Base-by-base conservation (phyloP, 306 rosid genomes). In the Fagus crenata region DNA sequence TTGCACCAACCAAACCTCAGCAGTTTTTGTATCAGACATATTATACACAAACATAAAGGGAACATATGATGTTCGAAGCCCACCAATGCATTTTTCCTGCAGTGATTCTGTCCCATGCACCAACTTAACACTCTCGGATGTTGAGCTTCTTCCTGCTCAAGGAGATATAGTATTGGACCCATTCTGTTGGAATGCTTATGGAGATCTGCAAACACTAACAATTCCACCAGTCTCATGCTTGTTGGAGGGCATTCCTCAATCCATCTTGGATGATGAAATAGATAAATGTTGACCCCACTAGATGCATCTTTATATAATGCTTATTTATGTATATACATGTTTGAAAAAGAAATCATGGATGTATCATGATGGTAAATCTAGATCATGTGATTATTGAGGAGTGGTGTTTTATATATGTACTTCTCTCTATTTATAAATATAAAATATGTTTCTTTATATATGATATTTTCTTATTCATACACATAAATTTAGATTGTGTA, bases 121-220 rank as follows among this genome's bases (percentile, higher is more conserved):
- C 8, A 93, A 93, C 83, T 83, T 93, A 60, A 93, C 98, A 0
- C 92, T 93, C 32, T 83, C 98, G 6, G 96, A 93, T 54, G 81
- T 93, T 60, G 98, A 93, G 82, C 98, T 93, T 71, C 91, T 90
- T 87, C 98, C 98, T 2, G 83, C 96, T 18, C 69, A 67, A 72
- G 96, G 98, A 40, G 91, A 90, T 28, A 18, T 79, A 0, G 79
- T 93, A 49, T 73, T n/a, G 36, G 96, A 90, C 79, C 89, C 98
- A 6, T 89, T 83, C 73, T 93, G 98, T 68, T 91, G 97, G 96
- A 93, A 90, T 82, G 98, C 98, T 40, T 93, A 93, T 53, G 96
- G 97, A 13, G 71, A 87, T 68, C 59, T 81, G 65, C 87, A 82
- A 63, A 87, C 97, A n/a, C 75, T 87, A 31, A 91, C 93, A 5